Evolutionary conservation across 164 flowering plant genomes (phyloP).

Genomic region (Malania oleifera): DNA sequence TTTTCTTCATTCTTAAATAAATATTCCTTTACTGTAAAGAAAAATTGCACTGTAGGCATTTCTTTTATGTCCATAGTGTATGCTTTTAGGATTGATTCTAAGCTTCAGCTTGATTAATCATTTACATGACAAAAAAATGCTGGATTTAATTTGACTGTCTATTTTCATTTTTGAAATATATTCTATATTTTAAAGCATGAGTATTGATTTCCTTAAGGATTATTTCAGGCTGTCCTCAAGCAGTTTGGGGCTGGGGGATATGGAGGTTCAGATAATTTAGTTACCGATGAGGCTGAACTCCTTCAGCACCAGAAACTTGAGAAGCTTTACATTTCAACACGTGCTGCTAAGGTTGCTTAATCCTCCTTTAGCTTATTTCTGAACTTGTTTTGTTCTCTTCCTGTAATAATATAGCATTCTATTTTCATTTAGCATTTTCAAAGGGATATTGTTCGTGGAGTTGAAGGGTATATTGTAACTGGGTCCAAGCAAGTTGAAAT

Average conservation of each 20-base stretch:
- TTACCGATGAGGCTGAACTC: constrained; percentile 59
- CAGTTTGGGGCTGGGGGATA: constrained; percentile 75
- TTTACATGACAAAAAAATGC: too few species aligned
- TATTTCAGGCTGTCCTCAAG: constrained; percentile 78
- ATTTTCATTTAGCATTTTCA: constrained; percentile 64
- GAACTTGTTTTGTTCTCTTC: background rate
- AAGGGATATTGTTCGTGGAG: constrained; percentile 87
- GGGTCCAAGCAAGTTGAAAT: constrained; percentile 93
- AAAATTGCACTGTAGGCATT: too few species aligned
- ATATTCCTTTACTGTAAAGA: too few species aligned
- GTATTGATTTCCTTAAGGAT: too few species aligned
- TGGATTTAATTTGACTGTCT: too few species aligned
- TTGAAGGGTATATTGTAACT: constrained; percentile 78
- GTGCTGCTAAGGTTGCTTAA: constrained; percentile 69
- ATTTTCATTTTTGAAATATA: too few species aligned
- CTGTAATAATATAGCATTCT: background rate
- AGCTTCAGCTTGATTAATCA: too few species aligned
- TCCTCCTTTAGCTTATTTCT: background rate
- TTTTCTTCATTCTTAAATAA: too few species aligned
- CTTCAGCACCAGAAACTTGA: constrained; percentile 81
- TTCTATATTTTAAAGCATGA: too few species aligned
- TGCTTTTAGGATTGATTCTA: too few species aligned
- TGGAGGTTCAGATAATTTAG: constrained; percentile 59
- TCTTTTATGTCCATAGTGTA: too few species aligned
- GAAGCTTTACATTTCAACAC: constrained; percentile 84